Conservation (phyloP, 148 eudicot species). For the Persicaria tinctoria region DNA sequence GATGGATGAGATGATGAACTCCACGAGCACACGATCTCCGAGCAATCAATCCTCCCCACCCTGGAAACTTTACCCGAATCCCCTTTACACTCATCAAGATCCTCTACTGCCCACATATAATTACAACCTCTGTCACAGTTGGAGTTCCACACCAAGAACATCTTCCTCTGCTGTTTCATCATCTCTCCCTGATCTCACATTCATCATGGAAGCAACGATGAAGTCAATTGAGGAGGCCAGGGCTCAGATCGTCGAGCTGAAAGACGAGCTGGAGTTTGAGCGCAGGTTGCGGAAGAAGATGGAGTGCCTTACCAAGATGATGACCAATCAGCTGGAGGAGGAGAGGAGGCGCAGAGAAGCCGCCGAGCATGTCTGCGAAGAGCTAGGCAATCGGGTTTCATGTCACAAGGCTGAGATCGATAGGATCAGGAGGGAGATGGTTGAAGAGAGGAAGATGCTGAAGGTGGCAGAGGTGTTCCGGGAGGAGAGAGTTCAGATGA, state of each 20-base stretch:
- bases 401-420: constrained; percentile 26
- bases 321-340: constrained; percentile 37
- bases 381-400: constrained; percentile 35
- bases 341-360: constrained; percentile 38
- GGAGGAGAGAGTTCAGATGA: constrained; percentile 73
- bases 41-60: constrained; percentile 26
- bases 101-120: constrained; percentile 11
- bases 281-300: constrained; percentile 43
- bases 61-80: constrained; percentile 77
- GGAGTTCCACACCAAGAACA: constrained; percentile 22
- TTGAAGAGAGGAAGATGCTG: constrained; percentile 65
- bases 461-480: constrained; percentile 58
- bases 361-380: constrained; percentile 32
- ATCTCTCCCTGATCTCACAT: constrained; percentile 35
- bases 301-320: constrained; percentile 41
- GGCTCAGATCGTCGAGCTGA: constrained; percentile 43
- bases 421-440: constrained; percentile 41
- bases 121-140: constrained; percentile 9
- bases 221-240: constrained; percentile 31
- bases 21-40: constrained; percentile 9
- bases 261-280: constrained; percentile 45
- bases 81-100: constrained; percentile 36
- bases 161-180: constrained; percentile 37
- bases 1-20: constrained; percentile 12
- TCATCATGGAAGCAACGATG: constrained; percentile 32